These are phyloP conservation scores for Eutrema salsugineum DNA, from an alignment of 441 rosid genomes.

Conservation along the genomic window DNA sequence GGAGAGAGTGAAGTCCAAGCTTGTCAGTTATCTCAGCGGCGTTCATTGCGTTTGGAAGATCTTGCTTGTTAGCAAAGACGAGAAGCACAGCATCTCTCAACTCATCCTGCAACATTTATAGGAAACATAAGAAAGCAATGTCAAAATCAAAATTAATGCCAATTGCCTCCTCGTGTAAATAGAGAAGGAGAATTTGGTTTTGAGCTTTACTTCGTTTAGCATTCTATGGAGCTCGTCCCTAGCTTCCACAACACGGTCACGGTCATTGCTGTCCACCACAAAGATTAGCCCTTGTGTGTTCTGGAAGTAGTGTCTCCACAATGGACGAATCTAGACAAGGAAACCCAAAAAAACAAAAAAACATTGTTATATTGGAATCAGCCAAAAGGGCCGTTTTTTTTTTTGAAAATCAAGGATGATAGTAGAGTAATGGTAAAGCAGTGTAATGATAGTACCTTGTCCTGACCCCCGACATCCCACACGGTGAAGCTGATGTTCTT, in stretches of 20 bases:
- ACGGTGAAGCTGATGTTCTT: slow-evolving; percentile 42
- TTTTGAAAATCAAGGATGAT: not conserved
- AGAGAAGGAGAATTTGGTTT: not conserved
- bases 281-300: slow-evolving; percentile 44
- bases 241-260: slow-evolving; percentile 47
- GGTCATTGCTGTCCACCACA: slow-evolving; percentile 43
- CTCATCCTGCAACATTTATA: slow-evolving; percentile 30
- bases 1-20: slow-evolving; percentile 51
- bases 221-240: slow-evolving; percentile 44
- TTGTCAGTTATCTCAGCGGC: slow-evolving; percentile 53
- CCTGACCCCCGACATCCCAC: slow-evolving; percentile 46
- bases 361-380: not conserved
- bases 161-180: not conserved
- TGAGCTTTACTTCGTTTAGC: slow-evolving; percentile 35
- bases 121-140: not conserved
- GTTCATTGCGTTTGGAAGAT: slow-evolving; percentile 43
- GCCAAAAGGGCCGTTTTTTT: not conserved
- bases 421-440: not conserved
- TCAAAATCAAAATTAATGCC: not conserved
- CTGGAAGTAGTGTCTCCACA: slow-evolving; percentile 48
- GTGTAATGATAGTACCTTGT: slow-evolving; percentile 29
- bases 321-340: slow-evolving; percentile 35
- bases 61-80: slow-evolving; percentile 40
- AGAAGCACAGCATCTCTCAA: slow-evolving; percentile 42
- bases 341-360: not conserved